These are phyloP conservation scores for Gnomoniopsis smithogilvyi DNA, from an alignment of 2,329 filamentous ascomycete species.

Conservation along the genomic window DNA sequence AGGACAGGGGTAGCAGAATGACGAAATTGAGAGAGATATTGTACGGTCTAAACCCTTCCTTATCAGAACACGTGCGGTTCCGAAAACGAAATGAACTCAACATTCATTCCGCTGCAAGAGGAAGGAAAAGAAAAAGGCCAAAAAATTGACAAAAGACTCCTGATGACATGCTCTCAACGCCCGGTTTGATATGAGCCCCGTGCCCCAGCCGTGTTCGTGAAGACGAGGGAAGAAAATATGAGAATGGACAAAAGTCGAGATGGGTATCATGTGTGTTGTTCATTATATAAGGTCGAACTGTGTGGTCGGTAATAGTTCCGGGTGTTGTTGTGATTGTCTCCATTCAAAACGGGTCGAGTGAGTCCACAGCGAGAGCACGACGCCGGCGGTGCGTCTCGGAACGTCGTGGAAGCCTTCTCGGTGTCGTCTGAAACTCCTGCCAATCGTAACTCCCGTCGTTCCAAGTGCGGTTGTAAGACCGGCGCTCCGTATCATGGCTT, in stretches of 20 bases:
- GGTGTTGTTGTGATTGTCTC: not conserved
- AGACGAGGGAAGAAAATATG: not conserved
- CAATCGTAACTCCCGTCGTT: slow-evolving; percentile 22
- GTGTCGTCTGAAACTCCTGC: slow-evolving; percentile 22
- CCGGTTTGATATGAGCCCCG: slow-evolving; percentile 5
- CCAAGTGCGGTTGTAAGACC: slow-evolving; percentile 10
- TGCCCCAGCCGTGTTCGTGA: not conserved
- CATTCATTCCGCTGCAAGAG: not conserved
- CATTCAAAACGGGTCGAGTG: slow-evolving; percentile 27
- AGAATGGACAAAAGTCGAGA: not conserved
- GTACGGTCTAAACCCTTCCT: too few species aligned
- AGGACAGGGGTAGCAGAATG: too few species aligned
- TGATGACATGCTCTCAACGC: slow-evolving; percentile 10
- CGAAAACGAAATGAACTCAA: not conserved
- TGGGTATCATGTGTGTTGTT: slow-evolving; percentile 17
- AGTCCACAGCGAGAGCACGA: slow-evolving; percentile 17
- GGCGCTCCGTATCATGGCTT: slow-evolving; percentile 20
- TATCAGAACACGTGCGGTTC: too few species aligned
- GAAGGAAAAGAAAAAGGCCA: not conserved
- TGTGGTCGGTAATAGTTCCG: not conserved
- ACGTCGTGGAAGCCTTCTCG: slow-evolving; percentile 11
- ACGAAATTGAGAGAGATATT: too few species aligned
- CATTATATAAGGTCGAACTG: slow-evolving; percentile 11
- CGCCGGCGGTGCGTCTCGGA: slow-evolving; percentile 19
- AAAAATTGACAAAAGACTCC: slow-evolving; percentile 7